Base-by-base conservation (phyloP, 768 basidiomycete genomes). In the Mycena leptocephala region DNA sequence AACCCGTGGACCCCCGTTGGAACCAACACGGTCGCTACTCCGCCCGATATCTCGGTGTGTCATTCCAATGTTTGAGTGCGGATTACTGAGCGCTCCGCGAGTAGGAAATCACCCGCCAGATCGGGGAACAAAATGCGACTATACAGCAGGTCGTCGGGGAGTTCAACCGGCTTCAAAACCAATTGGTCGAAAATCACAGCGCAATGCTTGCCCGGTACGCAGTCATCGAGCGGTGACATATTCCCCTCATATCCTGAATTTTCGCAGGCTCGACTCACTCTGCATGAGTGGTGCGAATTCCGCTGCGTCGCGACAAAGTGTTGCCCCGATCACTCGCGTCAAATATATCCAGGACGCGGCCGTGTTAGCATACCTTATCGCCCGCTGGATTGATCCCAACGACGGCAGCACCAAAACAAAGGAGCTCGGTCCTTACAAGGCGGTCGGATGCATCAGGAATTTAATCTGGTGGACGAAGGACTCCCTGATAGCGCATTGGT, bases 381-480 rank as follows among this genome's bases (percentile, higher is more conserved):
- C 16, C 33, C 62, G 28, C 33, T 72, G 71, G 71, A 65, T 72
- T 22, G 71, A 72, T 53, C 70, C 70, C 37, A 55, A 64, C 30
- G 70, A 72, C 61, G 61, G 61, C 5, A 63, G 37, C 30, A 72
- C 8, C 37, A 64, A 65, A 56, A 22, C 1, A 3, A 65, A 72
- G 26, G 53, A 41, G 24, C 51, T 72, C 39, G 51, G 62, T 51
- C 37, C 62, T 30, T 65, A 65, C 71, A 64, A 56, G n/a, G 35
- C 62, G 53, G 71, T 72, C 37, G 53, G 63, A 64, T 24, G 39
- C 71, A n/a, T 32, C 37, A 55, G 41, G 71, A 72, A 43, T 72
- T 56, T 24, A 72, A 56, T 53, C 63, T 72, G 37, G 71, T 56
- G 62, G 71, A 65, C 8, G 71, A 72, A 65, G 63, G 63, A 56